A percentile compares a stretch with the other conserved stretches of the same genome.
Conservation (phyloP, 1,284 basidiomycete species). For the Moesziomyces antarcticus region DNA sequence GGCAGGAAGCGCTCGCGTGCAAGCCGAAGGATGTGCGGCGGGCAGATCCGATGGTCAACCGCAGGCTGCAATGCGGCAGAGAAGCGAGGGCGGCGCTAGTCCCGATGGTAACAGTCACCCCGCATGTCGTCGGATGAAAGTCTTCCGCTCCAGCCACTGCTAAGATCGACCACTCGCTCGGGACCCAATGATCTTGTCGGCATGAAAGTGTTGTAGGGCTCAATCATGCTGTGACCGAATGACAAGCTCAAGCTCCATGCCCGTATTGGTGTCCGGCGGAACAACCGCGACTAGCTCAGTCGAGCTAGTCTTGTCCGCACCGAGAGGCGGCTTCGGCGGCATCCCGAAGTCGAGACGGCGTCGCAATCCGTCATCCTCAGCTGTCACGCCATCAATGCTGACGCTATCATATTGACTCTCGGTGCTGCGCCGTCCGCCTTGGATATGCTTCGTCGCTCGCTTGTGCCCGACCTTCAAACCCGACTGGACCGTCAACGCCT, state of each 20-base stretch:
- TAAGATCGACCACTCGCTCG: neutral
- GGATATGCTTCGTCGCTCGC: neutral
- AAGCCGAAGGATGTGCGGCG: neutral
- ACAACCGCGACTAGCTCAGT: neutral
- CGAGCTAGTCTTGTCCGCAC: no score
- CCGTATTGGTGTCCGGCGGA: neutral
- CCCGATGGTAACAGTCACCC: no score
- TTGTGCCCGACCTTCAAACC: constrained; percentile 6
- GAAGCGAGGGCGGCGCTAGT: no score
- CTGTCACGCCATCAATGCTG: neutral
- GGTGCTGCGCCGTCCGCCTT: neutral
- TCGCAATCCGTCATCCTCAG: neutral
- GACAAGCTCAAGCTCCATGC: neutral
- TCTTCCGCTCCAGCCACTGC: neutral
- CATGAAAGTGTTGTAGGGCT: neutral
- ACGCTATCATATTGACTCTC: neutral
- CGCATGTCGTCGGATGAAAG: neutral
- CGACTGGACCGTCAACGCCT: constrained; percentile 17
- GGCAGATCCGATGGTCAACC: neutral
- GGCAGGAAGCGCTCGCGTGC: neutral
- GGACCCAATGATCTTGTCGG: neutral
- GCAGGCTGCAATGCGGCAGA: no score
- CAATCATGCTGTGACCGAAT: neutral
- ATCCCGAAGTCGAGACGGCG: neutral
- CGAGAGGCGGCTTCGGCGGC: no score